Percentiles rank a stretch among this genome's conserved stretches.
phyloP scores from a whole-genome alignment of 2,329 filamentous ascomycete genomes.

The Harringtonia lauricola region DNA sequence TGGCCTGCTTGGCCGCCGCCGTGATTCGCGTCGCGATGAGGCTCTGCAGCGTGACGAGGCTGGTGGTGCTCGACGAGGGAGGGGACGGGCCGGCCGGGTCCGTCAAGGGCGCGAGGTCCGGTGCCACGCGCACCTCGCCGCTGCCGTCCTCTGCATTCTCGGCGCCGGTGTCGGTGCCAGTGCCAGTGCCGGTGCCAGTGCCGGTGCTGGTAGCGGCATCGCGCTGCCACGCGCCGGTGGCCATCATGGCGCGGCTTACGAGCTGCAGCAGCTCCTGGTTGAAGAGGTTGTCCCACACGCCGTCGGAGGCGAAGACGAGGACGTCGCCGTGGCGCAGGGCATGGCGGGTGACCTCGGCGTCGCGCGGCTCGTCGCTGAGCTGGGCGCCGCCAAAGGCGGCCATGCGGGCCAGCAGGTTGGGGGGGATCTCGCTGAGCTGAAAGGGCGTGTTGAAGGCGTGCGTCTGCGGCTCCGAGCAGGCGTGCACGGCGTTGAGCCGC shows the following conservation, averaged over 20 bases:
- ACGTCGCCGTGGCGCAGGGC: constrained; percentile 81
- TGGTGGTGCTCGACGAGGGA: no score
- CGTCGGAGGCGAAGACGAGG: constrained; percentile 87
- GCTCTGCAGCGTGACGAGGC: constrained; percentile 53
- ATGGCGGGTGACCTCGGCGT: constrained; percentile 71
- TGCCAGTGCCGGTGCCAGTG: no score
- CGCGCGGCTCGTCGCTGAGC: constrained; percentile 71
- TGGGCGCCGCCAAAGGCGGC: constrained; percentile 73
- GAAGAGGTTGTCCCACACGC: constrained; percentile 91
- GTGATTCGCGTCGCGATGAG: constrained; percentile 71
- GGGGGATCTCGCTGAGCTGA: constrained; percentile 81
- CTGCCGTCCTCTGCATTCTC: no score
- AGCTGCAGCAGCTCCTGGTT: constrained; percentile 79
- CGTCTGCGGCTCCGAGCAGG: constrained; percentile 75
- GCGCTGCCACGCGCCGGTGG: constrained; percentile 57
- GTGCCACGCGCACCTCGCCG: constrained; percentile 53
- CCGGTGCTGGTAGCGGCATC: constrained; percentile 35
- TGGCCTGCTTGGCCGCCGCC: constrained; percentile 72
- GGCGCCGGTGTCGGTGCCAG: no score
- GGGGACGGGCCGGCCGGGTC: not conserved
- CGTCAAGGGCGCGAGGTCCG: constrained; percentile 31
- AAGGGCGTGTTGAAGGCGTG: constrained; percentile 98
- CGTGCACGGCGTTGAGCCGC: constrained; percentile 73
- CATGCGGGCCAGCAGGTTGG: constrained; percentile 66
- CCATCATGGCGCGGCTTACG: constrained; percentile 65